phyloP scores from a whole-genome alignment of 2,329 filamentous ascomycete genomes.

The Hymenoscyphus fructigenus region DNA sequence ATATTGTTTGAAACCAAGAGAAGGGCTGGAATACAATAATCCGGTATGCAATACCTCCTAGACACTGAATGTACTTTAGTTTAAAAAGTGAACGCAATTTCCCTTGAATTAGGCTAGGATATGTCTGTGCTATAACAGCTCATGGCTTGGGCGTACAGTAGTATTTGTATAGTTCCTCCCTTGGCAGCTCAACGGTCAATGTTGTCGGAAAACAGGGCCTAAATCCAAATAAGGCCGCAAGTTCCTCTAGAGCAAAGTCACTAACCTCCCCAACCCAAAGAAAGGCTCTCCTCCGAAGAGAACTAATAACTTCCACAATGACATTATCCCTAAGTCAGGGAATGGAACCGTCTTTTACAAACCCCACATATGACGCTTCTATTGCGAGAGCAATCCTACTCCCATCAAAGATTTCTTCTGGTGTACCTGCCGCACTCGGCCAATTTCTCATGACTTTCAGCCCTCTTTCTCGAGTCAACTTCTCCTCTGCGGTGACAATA shows the following conservation, averaged over 20 bases:
- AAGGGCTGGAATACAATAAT: too few relatives aligned
- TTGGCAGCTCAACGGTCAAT: too few relatives aligned
- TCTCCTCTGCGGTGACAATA: neutral
- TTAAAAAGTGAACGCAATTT: too few relatives aligned
- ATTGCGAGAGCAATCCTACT: neutral
- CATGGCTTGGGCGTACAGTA: too few relatives aligned
- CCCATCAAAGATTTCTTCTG: neutral
- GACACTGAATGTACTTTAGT: too few relatives aligned
- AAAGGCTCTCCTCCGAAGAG: neutral
- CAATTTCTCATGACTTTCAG: neutral
- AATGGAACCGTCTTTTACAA: neutral
- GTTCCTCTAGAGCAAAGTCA: neutral
- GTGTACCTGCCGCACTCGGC: neutral
- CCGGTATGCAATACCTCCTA: too few relatives aligned
- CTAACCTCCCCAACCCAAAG: neutral
- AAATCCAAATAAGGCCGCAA: neutral
- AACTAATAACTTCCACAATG: neutral
- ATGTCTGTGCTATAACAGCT: too few relatives aligned
- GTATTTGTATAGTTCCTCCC: too few relatives aligned
- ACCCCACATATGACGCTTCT: neutral
- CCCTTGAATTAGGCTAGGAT: too few relatives aligned
- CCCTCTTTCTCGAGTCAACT: neutral
- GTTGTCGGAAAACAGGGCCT: too few relatives aligned
- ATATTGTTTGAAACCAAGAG: too few relatives aligned
- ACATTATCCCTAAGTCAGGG: neutral